Evolutionary conservation across 257 asterid species (phyloP).

Genomic region (Solanum pimpinellifolium): DNA sequence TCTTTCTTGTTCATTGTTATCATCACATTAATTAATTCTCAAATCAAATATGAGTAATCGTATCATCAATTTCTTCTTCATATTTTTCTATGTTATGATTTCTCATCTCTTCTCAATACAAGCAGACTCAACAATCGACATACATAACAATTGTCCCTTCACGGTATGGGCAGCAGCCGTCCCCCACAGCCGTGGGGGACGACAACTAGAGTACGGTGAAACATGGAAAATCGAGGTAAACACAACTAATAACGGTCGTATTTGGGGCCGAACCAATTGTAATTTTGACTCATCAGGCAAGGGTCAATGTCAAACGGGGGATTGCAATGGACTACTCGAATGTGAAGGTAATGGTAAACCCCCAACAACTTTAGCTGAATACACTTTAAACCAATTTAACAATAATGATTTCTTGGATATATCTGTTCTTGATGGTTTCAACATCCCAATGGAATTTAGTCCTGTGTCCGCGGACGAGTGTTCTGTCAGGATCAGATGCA

Average conservation of each 20-base stretch:
- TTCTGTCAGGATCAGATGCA: not conserved
- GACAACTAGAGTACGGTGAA: conserved; percentile 10
- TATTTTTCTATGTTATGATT: not conserved
- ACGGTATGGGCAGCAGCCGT: conserved; percentile 28
- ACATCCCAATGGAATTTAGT: conserved; percentile 30
- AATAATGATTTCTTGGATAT: not conserved
- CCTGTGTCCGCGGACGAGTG: conserved; percentile 11
- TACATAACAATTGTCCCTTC: conserved; percentile 15
- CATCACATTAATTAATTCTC: too few species aligned
- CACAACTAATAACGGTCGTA: conserved; percentile 1
- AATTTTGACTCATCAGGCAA: conserved; percentile 30
- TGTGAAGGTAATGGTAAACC: conserved; percentile 12
- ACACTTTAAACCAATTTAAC: conserved; percentile 10
- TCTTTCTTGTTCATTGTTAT: too few species aligned
- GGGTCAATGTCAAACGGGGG: conserved; percentile 41
- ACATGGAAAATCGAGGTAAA: conserved; percentile 9
- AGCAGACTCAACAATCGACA: conserved; percentile 6
- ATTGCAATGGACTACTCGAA: conserved; percentile 28
- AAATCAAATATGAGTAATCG: not conserved
- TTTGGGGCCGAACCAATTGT: conserved; percentile 72
- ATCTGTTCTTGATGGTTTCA: conserved; percentile 32
- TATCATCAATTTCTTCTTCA: not conserved
- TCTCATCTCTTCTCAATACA: not conserved
- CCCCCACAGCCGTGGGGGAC: conserved; percentile 2
- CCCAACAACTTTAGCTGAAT: conserved; percentile 40